phyloP scores from a whole-genome alignment of 78 protist species.

The Salpingoeca rosetta region DNA sequence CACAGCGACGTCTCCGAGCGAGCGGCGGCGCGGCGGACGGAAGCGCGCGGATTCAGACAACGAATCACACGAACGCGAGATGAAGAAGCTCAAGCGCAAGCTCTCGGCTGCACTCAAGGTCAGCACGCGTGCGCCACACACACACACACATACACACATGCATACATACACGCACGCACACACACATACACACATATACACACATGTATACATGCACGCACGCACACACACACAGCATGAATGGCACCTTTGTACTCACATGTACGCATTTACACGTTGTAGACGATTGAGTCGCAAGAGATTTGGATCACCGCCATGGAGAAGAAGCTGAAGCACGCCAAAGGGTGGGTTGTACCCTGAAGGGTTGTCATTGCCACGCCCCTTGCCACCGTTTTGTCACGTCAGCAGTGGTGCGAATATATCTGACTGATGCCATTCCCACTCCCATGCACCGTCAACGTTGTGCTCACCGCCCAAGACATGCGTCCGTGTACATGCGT shows the following conservation, averaged over 20 bases:
- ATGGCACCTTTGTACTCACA: neutral
- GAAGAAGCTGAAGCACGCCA: neutral
- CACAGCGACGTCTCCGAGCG: too few species aligned
- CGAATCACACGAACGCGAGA: neutral
- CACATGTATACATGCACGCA: constrained; percentile 9
- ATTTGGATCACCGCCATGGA: neutral
- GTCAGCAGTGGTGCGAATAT: neutral
- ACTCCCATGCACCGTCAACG: too few species aligned
- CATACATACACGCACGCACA: constrained; percentile 14
- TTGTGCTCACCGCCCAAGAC: too few species aligned
- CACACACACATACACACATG: constrained; percentile 5
- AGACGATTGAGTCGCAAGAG: neutral
- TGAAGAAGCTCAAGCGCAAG: neutral
- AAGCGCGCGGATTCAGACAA: too few species aligned
- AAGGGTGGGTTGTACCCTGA: neutral
- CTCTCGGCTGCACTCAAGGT: neutral
- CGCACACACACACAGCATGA: too few species aligned
- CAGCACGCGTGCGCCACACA: too few species aligned
- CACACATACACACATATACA: constrained; percentile 25
- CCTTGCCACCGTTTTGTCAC: neutral
- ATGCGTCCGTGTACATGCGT: too few species aligned
- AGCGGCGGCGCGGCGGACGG: too few species aligned
- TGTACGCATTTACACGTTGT: neutral
- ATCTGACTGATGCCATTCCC: neutral
- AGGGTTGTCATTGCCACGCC: neutral